Evolutionary conservation across 805 yeast genomes (phyloP), one percentile per base, ranked within the genome.

Genomic region (Blastobotrys americana): DNA sequence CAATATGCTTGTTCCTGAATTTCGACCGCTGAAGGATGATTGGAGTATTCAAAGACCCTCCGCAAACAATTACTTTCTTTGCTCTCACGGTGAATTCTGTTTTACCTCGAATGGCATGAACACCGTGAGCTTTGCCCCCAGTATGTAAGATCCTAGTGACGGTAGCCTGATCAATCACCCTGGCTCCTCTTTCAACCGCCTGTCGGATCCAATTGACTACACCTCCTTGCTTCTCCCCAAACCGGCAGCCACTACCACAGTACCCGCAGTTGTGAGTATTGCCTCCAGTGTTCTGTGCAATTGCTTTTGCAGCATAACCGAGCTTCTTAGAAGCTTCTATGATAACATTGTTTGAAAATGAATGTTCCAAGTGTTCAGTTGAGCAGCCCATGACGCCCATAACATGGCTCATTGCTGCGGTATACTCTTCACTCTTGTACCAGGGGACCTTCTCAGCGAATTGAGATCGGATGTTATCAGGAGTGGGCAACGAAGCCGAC

Each of bases 161-260:
- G 21, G 54, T 51, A 2, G 74, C 73, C 45, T 69, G 66, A 47
- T 70, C 74, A 63, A 74, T 62, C 50, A 76, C 67, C 50, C 68
- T 56, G 8, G 71, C 57, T 3, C 81, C 80, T 19, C 63, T 57
- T 4, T 58, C 64, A 2, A 69, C 66, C 1, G 80, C 77, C 16
- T 66, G 71, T 34, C 68, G 60, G 39, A 76, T 67, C 80, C 80
- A 76, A 52, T 67, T 66, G 34, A 62, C 71, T 17, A 66, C 59
- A 3, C 74, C 67, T n/a, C 80, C 80, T 53, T 73, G 77, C 50
- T 74, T 72, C 40, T 69, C 62, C 8, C 80, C 80, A 49, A 54
- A 65, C 40, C 74, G 68, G 47, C 76, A 72, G 5, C 81, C 81
- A 44, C 66, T 58, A 42, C 68, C 65, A 46, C 78, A 72, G 47